Conservation (phyloP, 768 basidiomycete species). For the Mycena capillaripes region DNA sequence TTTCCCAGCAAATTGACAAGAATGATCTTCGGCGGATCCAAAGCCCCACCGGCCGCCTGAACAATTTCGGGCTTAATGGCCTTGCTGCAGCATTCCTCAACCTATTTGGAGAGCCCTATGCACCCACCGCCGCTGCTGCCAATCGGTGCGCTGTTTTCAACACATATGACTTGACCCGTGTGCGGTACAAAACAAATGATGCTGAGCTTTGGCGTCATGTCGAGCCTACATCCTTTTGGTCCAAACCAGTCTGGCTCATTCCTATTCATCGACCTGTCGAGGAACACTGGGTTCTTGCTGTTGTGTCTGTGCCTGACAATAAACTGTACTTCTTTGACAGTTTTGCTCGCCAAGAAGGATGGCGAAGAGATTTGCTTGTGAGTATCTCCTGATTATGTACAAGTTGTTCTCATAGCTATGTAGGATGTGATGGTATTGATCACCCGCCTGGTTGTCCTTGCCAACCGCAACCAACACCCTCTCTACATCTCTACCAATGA, state of each 20-base stretch:
- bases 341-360: slow-evolving; percentile 29
- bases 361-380: slow-evolving; percentile 27
- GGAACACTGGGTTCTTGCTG: slow-evolving; percentile 51
- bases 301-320: slow-evolving; percentile 18
- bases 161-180: slow-evolving; percentile 36
- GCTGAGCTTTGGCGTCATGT: slow-evolving; percentile 40
- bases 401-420: neutral
- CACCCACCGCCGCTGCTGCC: neutral
- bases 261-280: slow-evolving; percentile 47
- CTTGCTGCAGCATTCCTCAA: slow-evolving; percentile 37
- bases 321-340: slow-evolving; percentile 50
- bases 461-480: slow-evolving; percentile 18
- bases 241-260: slow-evolving; percentile 50
- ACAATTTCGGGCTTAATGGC: slow-evolving; percentile 41
- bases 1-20: neutral
- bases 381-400: neutral
- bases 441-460: slow-evolving; percentile 27
- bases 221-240: slow-evolving; percentile 43
- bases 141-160: slow-evolving; percentile 29
- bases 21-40: neutral
- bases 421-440: slow-evolving; percentile 32
- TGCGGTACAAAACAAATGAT: slow-evolving; percentile 35
- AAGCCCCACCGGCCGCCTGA: slow-evolving; percentile 46
- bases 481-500: slow-evolving; percentile 27
- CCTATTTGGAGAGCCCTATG: neutral